A percentile compares a stretch with the other conserved stretches of the same genome.
These are phyloP conservation scores for Aspergillus carlsbadensis DNA, from an alignment of 495 filamentous ascomycete species.

Conservation along the genomic window DNA sequence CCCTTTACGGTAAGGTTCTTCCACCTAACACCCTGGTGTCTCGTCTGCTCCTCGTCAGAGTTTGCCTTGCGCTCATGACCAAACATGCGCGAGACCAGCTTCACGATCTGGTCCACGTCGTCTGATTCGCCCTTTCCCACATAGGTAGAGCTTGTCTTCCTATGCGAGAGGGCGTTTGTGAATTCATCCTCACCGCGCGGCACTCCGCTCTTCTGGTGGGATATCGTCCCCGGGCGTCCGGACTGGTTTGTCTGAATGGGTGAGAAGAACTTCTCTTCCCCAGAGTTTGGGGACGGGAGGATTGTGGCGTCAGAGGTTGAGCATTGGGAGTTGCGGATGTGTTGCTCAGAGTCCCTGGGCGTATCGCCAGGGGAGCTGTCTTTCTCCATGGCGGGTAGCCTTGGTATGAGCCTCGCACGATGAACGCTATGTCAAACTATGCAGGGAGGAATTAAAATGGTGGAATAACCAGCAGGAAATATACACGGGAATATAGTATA, in stretches of 20 bases:
- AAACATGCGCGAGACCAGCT: constrained; percentile 64
- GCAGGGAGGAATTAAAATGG: not conserved
- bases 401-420: not conserved
- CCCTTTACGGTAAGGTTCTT: constrained; percentile 65
- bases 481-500: not conserved
- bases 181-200: constrained; percentile 50
- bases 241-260: constrained; percentile 10
- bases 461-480: not conserved
- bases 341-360: constrained; percentile 1
- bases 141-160: constrained; percentile 41
- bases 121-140: constrained; percentile 36
- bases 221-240: not conserved
- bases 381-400: constrained; percentile 6
- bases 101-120: constrained; percentile 56
- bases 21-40: constrained; percentile 59
- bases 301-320: constrained; percentile 3
- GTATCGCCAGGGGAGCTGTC: not conserved
- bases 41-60: constrained; percentile 65
- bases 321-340: not conserved
- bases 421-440: not conserved
- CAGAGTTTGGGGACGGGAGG: not conserved
- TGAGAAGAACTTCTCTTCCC: not conserved
- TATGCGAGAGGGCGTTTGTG: constrained; percentile 48
- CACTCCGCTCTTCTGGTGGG: not conserved
- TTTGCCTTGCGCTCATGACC: constrained; percentile 56